Conservation (phyloP, 305 asterid genomes). For the Solanum hybrid region DNA sequence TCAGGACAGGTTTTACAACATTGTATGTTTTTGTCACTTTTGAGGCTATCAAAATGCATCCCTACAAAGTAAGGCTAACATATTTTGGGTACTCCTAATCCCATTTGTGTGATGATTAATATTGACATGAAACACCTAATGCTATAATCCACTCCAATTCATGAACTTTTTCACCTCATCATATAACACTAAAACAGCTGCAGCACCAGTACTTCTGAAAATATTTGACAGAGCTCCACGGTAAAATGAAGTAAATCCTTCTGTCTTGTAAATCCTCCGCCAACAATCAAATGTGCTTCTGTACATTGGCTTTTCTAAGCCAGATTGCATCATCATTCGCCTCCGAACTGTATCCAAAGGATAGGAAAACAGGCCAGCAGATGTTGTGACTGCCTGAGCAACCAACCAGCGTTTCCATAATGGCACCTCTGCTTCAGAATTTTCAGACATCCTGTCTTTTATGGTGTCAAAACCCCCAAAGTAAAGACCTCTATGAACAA, state of each 20-base stretch:
- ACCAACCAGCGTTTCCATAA: conserved; percentile 87
- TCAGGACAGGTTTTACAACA: neutral
- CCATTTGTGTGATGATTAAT: neutral
- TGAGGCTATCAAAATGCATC: neutral
- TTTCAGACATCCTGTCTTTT: neutral
- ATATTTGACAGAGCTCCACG: conserved; percentile 91
- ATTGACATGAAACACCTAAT: neutral
- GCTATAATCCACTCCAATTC: conserved; percentile 80
- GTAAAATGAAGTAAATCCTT: conserved; percentile 76
- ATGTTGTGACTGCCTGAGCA: conserved; percentile 87
- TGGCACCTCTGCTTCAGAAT: conserved; percentile 30
- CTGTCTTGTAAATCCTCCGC: conserved; percentile 58
- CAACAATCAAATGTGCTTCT: conserved; percentile 66
- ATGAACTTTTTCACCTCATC: conserved; percentile 85
- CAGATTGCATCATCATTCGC: conserved; percentile 99
- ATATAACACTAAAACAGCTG: conserved; percentile 85
- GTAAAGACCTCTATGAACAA: conserved; percentile 14
- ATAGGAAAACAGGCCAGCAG: conserved; percentile 83
- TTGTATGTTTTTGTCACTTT: neutral
- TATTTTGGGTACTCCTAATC: neutral
- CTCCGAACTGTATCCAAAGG: conserved; percentile 91
- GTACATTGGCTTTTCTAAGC: conserved; percentile 60
- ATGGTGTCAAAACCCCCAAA: conserved; percentile 1
- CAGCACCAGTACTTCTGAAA: conserved; percentile 93
- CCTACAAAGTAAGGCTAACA: neutral